Evolutionary conservation across 148 eudicot genomes (phyloP).

Genomic region (Chenopodium formosanum): DNA sequence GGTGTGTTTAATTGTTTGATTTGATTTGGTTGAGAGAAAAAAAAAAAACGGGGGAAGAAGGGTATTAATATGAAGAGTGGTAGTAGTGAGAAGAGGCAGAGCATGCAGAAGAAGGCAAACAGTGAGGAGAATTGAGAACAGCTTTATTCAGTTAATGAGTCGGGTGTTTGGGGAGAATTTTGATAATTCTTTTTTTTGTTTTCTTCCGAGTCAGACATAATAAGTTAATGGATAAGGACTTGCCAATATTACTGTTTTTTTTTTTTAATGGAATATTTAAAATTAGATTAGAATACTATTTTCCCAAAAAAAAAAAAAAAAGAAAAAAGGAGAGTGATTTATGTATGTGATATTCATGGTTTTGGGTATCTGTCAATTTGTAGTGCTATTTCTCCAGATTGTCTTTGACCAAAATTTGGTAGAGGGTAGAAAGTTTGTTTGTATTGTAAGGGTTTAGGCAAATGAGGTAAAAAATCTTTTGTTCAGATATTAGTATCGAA

Average conservation of each 20-base stretch:
- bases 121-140: constrained; percentile 1
- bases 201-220: neutral
- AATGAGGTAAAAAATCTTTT: constrained; percentile 9
- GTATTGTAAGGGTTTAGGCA: neutral
- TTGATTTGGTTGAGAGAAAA: too few species aligned
- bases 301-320: too few species aligned
- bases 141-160: constrained; percentile 15
- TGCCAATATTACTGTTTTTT: neutral
- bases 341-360: neutral
- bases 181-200: neutral
- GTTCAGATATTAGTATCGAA: constrained; percentile 4
- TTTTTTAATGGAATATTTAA: too few species aligned
- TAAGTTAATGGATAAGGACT: neutral
- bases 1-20: neutral
- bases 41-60: neutral
- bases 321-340: too few species aligned
- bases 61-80: constrained; percentile 7
- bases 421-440: neutral
- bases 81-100: constrained; percentile 2
- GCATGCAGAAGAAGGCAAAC: constrained; percentile 19
- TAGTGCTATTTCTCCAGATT: neutral
- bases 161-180: neutral
- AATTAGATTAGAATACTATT: too few species aligned
- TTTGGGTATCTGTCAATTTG: constrained; percentile 4
- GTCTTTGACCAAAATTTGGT: constrained; percentile 1